Conservation (phyloP, 148 eudicot species). For the Rhododendron henanense region DNA sequence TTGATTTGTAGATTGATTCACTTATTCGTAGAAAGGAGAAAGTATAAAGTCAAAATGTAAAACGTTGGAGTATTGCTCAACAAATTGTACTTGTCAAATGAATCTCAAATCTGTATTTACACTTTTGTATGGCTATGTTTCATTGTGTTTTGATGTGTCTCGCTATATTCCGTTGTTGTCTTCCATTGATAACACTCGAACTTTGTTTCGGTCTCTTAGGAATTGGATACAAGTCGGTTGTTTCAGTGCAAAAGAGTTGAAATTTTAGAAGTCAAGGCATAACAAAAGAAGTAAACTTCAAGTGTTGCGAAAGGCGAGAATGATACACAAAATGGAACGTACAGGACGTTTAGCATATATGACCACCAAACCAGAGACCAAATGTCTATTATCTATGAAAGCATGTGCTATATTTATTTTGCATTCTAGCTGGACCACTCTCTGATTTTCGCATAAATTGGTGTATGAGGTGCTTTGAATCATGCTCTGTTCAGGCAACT, state of each 20-base stretch:
- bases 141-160: neutral
- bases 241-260: neutral
- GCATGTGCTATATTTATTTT: neutral
- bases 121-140: neutral
- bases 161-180: neutral
- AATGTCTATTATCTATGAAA: neutral
- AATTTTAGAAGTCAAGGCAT: neutral
- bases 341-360: neutral
- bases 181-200: neutral
- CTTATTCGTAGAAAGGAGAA: neutral
- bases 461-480: neutral
- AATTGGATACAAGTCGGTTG: neutral
- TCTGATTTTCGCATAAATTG: neutral
- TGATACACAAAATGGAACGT: neutral
- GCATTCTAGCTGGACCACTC: neutral
- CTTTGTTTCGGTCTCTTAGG: neutral
- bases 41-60: neutral
- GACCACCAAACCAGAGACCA: neutral
- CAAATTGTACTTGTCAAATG: neutral
- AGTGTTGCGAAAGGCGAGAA: neutral
- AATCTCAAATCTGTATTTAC: neutral
- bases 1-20: neutral
- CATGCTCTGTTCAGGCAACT: conserved; percentile 35
- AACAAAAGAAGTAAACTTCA: neutral
- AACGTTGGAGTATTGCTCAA: neutral